A percentile compares a stretch with the other conserved stretches of the same genome.
Conservation (phyloP, 2,329 filamentous ascomycete species). For the Ophiocordyceps camponoti-rufipedis region DNA sequence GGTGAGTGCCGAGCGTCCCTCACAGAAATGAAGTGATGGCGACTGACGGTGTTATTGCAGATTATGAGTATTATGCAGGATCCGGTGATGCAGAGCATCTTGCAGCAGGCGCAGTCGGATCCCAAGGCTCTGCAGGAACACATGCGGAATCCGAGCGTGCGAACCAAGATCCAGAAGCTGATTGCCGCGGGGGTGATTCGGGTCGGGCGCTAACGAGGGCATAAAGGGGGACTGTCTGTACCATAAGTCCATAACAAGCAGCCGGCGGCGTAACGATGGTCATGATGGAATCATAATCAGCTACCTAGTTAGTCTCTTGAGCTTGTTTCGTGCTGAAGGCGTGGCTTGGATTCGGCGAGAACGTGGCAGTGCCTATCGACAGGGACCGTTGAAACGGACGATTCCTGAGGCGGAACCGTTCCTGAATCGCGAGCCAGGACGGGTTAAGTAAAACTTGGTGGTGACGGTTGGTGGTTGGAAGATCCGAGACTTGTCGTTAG, state of each 20-base stretch:
- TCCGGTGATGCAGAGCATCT: slow-evolving; percentile 92
- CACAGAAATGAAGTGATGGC: not conserved
- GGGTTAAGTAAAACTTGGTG: not conserved
- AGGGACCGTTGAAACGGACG: not conserved
- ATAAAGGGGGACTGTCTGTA: not conserved
- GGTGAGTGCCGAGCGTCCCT: slow-evolving; percentile 29
- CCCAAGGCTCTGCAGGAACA: slow-evolving; percentile 88
- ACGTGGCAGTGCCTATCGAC: not conserved
- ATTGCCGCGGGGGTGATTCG: slow-evolving; percentile 85
- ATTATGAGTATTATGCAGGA: slow-evolving; percentile 88
- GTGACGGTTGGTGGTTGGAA: not conserved
- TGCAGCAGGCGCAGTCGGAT: slow-evolving; percentile 90
- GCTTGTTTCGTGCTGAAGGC: not conserved
- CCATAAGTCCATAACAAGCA: not conserved
- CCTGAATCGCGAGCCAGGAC: not conserved
- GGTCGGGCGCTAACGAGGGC: slow-evolving; percentile 30
- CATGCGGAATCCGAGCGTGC: slow-evolving; percentile 80
- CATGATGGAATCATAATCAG: not conserved
- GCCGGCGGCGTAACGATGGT: not conserved
- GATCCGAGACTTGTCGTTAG: not conserved
- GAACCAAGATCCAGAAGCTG: slow-evolving; percentile 83
- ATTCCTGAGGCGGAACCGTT: not conserved
- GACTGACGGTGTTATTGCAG: slow-evolving; percentile 12
- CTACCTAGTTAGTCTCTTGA: not conserved
- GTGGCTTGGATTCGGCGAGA: not conserved